These are phyloP conservation scores for Flaveria trinervia DNA, from an alignment of 129 eudicot species.

Conservation along the genomic window DNA sequence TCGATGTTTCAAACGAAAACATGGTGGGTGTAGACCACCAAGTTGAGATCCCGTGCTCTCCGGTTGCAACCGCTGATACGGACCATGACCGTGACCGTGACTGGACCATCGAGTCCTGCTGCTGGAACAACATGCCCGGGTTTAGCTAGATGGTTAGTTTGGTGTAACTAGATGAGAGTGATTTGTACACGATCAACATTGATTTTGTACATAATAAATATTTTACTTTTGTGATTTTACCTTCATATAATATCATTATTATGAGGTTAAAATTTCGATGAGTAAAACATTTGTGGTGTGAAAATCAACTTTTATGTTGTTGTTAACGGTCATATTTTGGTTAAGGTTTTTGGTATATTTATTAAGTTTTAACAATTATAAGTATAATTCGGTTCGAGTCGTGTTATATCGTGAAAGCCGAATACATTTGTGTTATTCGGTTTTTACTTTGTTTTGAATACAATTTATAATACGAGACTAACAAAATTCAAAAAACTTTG, in stretches of 20 bases:
- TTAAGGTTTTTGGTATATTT: not conserved
- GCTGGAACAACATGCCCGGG: constrained; percentile 66
- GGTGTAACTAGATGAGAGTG: constrained; percentile 41
- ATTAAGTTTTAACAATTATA: no score
- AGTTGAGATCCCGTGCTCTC: constrained; percentile 28
- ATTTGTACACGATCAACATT: constrained; percentile 24
- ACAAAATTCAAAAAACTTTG: no score
- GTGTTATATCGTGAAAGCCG: no score
- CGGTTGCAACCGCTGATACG: constrained; percentile 31
- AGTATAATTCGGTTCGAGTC: not conserved
- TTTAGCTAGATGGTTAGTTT: constrained; percentile 41
- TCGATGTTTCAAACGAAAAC: constrained; percentile 24
- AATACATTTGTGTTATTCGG: no score
- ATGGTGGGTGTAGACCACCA: constrained; percentile 29
- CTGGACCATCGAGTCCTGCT: constrained; percentile 39
- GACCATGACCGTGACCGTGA: constrained; percentile 41
- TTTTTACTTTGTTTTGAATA: no score
- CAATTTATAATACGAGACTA: not conserved
- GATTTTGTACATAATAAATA: constrained; percentile 14
- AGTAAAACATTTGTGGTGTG: not conserved
- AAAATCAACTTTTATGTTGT: constrained; percentile 2
- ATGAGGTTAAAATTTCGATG: not conserved
- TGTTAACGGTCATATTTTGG: not conserved
- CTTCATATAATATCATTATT: not conserved
- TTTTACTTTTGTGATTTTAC: not conserved